Conservation (phyloP, 139 green algal genomes). For the Mesotaenium endlicherianum region DNA sequence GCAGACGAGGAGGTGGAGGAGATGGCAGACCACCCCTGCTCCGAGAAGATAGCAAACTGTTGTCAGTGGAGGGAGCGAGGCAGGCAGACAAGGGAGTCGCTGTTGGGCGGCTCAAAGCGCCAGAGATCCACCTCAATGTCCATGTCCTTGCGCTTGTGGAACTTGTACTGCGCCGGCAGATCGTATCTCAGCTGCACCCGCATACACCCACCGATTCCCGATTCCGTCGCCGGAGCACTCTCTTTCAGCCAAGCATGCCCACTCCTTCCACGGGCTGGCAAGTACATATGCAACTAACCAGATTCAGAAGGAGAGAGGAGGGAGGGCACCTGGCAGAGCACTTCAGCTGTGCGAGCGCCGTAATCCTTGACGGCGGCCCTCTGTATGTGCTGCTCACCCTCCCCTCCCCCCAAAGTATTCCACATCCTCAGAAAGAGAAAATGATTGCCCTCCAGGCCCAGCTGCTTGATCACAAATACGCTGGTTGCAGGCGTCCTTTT, state of each 20-base stretch:
- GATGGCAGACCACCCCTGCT: no score
- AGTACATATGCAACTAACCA: neutral
- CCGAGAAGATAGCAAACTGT: no score
- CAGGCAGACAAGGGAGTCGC: no score
- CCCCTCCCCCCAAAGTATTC: neutral
- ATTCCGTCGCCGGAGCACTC: no score
- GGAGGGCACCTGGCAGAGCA: constrained; percentile 61
- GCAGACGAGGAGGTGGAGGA: no score
- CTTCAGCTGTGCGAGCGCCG: constrained; percentile 65
- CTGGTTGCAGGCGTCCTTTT: neutral
- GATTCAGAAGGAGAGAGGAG: neutral
- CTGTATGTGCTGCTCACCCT: constrained; percentile 62
- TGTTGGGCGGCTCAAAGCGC: constrained; percentile 52
- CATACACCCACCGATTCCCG: no score
- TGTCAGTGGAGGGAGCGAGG: no score
- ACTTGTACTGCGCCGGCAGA: constrained; percentile 79
- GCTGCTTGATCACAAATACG: neutral
- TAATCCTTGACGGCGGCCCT: constrained; percentile 65
- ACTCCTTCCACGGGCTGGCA: no score
- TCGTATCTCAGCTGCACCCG: constrained; percentile 79
- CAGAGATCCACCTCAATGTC: constrained; percentile 62
- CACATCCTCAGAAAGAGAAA: neutral
- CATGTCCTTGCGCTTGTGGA: constrained; percentile 70
- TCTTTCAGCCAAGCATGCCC: no score
- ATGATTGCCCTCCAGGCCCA: neutral